Conservation (phyloP, 441 rosid species). For the Adansonia madagascariensis region DNA sequence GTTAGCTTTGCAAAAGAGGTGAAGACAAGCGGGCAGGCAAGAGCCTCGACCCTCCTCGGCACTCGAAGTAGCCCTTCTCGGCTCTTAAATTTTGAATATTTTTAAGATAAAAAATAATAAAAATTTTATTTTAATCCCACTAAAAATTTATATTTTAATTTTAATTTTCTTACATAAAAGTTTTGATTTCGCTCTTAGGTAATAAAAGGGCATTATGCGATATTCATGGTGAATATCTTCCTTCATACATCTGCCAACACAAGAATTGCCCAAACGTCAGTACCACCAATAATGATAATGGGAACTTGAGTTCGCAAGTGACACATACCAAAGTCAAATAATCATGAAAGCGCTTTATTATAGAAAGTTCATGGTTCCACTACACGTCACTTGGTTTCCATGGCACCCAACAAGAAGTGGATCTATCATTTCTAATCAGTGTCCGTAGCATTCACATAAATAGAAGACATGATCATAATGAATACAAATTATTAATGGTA, state of each 20-base stretch:
- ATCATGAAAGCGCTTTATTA: neutral
- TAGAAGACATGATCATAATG: neutral
- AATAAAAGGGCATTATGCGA: constrained; percentile 19
- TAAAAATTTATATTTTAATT: too few species aligned
- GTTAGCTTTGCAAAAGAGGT: neutral
- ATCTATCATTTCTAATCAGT: neutral
- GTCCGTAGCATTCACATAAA: neutral
- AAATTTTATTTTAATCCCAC: too few species aligned
- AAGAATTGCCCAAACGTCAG: constrained; percentile 9
- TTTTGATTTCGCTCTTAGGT: neutral
- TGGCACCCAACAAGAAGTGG: neutral
- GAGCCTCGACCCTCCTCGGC: too few species aligned
- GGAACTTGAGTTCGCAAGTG: constrained; percentile 20
- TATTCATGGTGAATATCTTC: constrained; percentile 36
- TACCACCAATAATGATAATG: neutral
- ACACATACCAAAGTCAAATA: neutral
- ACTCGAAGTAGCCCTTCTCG: too few species aligned
- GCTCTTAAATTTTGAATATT: too few species aligned
- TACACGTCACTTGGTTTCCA: neutral
- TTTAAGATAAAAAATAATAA: too few species aligned
- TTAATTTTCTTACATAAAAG: too few species aligned
- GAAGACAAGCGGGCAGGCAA: too few species aligned
- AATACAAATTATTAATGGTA: neutral
- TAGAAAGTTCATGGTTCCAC: neutral
- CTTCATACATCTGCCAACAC: constrained; percentile 48